Evolutionary conservation across 345 rosid genomes (phyloP).

Genomic region (Raphanus raphanistrum): DNA sequence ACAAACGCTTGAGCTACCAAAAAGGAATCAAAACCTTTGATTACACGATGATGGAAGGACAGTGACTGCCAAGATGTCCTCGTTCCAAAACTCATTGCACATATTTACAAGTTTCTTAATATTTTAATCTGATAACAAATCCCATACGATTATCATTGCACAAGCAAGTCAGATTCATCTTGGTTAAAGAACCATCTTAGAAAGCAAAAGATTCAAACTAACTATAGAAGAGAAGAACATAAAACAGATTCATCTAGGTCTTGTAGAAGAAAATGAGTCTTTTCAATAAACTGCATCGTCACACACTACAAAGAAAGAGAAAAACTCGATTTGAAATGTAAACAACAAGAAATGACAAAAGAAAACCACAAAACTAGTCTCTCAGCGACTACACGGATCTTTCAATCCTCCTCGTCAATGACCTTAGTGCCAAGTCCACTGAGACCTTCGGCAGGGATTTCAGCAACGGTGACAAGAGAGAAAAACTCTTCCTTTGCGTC

Average conservation of each 20-base stretch:
- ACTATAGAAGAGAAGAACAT: background rate
- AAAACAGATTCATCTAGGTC: background rate
- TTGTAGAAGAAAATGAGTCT: conserved; percentile 23
- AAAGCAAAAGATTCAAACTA: background rate
- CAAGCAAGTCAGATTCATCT: background rate
- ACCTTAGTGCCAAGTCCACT: conserved; percentile 65
- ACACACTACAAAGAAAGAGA: conserved; percentile 21
- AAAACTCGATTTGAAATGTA: background rate
- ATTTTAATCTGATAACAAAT: no score
- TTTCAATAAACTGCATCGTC: conserved; percentile 21
- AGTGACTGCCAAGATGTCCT: background rate
- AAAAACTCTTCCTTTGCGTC: conserved; percentile 83
- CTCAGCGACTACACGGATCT: background rate
- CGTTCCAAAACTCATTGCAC: no score
- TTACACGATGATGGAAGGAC: background rate
- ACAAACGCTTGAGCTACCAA: background rate
- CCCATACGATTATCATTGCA: no score
- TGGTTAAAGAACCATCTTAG: background rate
- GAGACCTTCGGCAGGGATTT: conserved; percentile 56
- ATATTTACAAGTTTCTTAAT: no score
- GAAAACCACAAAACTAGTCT: conserved; percentile 21
- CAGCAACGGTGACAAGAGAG: conserved; percentile 67
- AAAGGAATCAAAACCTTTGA: no score
- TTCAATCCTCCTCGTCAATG: conserved; percentile 62
- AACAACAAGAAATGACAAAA: background rate